These are phyloP conservation scores for Aureobasidium sp. DNA, from an alignment of 2,329 filamentous ascomycete species.

Conservation along the genomic window DNA sequence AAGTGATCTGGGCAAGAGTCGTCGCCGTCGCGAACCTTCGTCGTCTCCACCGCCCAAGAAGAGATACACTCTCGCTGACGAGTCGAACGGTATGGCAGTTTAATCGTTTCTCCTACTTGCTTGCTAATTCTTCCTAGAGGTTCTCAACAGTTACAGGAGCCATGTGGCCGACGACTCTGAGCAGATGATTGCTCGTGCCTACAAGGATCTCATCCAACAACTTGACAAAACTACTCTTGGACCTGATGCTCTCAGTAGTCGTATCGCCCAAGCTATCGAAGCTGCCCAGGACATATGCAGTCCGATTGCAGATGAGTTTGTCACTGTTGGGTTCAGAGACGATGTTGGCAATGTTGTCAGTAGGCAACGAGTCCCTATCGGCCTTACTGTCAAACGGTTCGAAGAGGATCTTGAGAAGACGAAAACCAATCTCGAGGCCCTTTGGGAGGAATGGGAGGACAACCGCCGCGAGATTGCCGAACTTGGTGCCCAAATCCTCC, in stretches of 20 bases:
- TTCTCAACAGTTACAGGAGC: conserved; percentile 17
- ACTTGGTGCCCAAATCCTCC: conserved; percentile 3
- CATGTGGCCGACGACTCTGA: conserved; percentile 3
- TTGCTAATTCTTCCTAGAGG: conserved; percentile 14
- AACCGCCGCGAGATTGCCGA: conserved; percentile 9
- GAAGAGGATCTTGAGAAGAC: neutral
- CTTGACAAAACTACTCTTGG: conserved; percentile 19
- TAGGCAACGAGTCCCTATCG: conserved; percentile 2
- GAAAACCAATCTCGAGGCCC: neutral
- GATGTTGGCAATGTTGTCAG: conserved; percentile 14
- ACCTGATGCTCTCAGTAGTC: conserved; percentile 18
- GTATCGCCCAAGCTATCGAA: conserved; percentile 18
- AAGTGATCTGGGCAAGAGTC: neutral
- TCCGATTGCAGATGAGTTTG: conserved; percentile 21
- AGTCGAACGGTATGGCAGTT: conserved; percentile 12
- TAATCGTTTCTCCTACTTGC: neutral
- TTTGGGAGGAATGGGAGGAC: conserved; percentile 9
- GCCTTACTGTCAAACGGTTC: conserved; percentile 17
- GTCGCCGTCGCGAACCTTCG: conserved; percentile 1
- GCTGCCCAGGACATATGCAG: conserved; percentile 12
- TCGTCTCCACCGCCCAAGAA: conserved; percentile 6
- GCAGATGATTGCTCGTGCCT: conserved; percentile 14
- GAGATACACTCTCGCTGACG: conserved; percentile 11
- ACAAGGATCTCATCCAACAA: conserved; percentile 19
- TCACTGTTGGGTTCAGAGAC: conserved; percentile 16